Evolutionary conservation across 108 stramenopile genomes (phyloP).

Genomic region (Asterionellopsis glacialis): DNA sequence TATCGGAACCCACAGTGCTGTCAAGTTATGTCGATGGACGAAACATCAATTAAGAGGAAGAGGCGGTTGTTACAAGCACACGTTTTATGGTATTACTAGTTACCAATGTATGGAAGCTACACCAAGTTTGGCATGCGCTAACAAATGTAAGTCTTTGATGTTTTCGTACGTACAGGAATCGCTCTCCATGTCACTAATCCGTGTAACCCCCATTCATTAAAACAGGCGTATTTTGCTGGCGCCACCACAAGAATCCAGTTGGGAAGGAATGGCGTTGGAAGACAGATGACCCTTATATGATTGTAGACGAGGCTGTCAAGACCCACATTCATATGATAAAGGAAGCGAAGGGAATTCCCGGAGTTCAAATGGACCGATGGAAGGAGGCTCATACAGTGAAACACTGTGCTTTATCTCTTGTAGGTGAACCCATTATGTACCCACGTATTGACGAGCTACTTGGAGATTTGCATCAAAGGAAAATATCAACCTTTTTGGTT

Average conservation of each 20-base stretch:
- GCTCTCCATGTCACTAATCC: not conserved
- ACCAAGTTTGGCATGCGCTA: conserved; percentile 91
- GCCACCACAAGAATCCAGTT: conserved; percentile 98
- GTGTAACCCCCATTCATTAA: not conserved
- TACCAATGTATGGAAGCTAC: conserved; percentile 99
- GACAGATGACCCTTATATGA: conserved; percentile 85
- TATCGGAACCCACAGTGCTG: conserved; percentile 94
- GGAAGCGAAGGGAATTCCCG: conserved; percentile 92
- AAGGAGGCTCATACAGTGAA: conserved; percentile 85
- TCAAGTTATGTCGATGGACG: conserved; percentile 97
- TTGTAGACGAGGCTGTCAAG: conserved; percentile 87
- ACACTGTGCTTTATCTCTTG: conserved; percentile 86
- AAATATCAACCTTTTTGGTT: conserved; percentile 92
- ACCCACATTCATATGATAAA: conserved; percentile 89
- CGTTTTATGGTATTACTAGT: conserved; percentile 92
- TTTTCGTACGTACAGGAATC: conserved; percentile 1
- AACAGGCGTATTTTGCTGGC: conserved; percentile 91
- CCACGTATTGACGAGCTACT: conserved; percentile 91
- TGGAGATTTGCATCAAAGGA: conserved; percentile 77
- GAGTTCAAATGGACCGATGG: conserved; percentile 90
- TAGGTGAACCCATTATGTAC: conserved; percentile 97
- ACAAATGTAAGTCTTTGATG: conserved; percentile 68
- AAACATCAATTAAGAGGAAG: conserved; percentile 95
- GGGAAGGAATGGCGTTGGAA: conserved; percentile 98
- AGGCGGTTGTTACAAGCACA: conserved; percentile 97